Conservation (phyloP, 805 yeast species). For the Candida tallmaniae region DNA sequence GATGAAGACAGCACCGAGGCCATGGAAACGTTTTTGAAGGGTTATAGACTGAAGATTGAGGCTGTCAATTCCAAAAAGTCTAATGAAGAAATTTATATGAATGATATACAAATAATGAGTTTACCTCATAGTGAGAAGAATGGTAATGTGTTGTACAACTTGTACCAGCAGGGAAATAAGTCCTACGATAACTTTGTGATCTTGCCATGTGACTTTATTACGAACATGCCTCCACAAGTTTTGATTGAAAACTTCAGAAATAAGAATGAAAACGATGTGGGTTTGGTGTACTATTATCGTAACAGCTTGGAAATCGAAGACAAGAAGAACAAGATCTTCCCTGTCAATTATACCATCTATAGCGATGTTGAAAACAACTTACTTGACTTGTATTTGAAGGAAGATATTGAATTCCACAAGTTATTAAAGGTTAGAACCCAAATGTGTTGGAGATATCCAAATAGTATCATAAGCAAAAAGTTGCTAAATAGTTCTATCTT, state of each 20-base stretch:
- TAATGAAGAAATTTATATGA: conserved; percentile 10
- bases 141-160: conserved; percentile 55
- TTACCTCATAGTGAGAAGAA: conserved; percentile 38
- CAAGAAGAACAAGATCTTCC: conserved; percentile 56
- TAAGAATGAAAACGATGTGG: conserved; percentile 61
- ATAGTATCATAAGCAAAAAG: conserved; percentile 69
- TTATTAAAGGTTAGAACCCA: conserved; percentile 76
- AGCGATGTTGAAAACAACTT: conserved; percentile 49
- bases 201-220: conserved; percentile 90
- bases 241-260: conserved; percentile 80
- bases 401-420: conserved; percentile 67
- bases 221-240: conserved; percentile 87
- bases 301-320: conserved; percentile 75
- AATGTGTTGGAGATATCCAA: conserved; percentile 85
- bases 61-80: conserved; percentile 12
- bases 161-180: conserved; percentile 30
- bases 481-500: conserved; percentile 68
- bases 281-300: conserved; percentile 71
- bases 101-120: conserved; percentile 19
- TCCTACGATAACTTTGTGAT: conserved; percentile 51
- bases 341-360: conserved; percentile 64
- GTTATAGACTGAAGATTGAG: conserved; percentile 30
- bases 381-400: conserved; percentile 68
- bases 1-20: conserved; percentile 43
- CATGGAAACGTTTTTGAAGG: conserved; percentile 46